phyloP scores from a whole-genome alignment of 2,329 filamentous ascomycete species.

The Penicillium sp. region DNA sequence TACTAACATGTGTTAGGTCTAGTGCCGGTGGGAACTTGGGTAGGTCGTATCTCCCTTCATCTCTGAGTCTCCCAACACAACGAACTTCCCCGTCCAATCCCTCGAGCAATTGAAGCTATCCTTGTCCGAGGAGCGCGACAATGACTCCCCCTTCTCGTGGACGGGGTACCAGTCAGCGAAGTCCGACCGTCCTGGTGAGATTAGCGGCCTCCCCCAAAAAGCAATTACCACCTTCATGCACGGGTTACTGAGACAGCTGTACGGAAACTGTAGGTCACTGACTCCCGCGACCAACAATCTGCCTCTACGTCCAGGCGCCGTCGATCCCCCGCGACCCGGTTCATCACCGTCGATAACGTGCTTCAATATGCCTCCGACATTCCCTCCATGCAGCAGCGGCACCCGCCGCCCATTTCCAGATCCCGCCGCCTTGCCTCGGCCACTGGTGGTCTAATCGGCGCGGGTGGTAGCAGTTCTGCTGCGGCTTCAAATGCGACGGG shows the following conservation, averaged over 20 bases:
- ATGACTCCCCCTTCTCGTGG: slow-evolving; percentile 31
- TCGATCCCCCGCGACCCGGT: slow-evolving; percentile 55
- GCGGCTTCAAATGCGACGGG: slow-evolving; percentile 49
- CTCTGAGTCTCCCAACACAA: not conserved
- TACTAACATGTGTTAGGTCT: slow-evolving; percentile 7
- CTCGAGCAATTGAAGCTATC: slow-evolving; percentile 3
- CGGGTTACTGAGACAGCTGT: slow-evolving; percentile 10
- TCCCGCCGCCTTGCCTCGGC: slow-evolving; percentile 33
- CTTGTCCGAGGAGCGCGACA: slow-evolving; percentile 2
- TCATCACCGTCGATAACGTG: slow-evolving; percentile 88
- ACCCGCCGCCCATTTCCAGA: slow-evolving; percentile 49
- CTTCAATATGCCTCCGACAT: slow-evolving; percentile 92
- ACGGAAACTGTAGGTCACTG: slow-evolving; percentile 37
- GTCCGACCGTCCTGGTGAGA: slow-evolving; percentile 44
- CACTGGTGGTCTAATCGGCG: slow-evolving; percentile 34
- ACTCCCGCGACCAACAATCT: slow-evolving; percentile 42
- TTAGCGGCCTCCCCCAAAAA: not conserved
- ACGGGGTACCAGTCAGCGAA: slow-evolving; percentile 37
- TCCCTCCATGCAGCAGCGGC: slow-evolving; percentile 83
- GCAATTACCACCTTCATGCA: not conserved
- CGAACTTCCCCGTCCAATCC: not conserved
- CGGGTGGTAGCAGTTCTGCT: slow-evolving; percentile 27
- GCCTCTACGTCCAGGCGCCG: slow-evolving; percentile 26
- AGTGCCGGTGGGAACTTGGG: slow-evolving; percentile 8
- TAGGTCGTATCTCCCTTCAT: slow-evolving; percentile 5